These are phyloP conservation scores for Cutaneotrichosporon cavernicola DNA, from an alignment of 1,284 basidiomycete genomes.

Conservation along the genomic window DNA sequence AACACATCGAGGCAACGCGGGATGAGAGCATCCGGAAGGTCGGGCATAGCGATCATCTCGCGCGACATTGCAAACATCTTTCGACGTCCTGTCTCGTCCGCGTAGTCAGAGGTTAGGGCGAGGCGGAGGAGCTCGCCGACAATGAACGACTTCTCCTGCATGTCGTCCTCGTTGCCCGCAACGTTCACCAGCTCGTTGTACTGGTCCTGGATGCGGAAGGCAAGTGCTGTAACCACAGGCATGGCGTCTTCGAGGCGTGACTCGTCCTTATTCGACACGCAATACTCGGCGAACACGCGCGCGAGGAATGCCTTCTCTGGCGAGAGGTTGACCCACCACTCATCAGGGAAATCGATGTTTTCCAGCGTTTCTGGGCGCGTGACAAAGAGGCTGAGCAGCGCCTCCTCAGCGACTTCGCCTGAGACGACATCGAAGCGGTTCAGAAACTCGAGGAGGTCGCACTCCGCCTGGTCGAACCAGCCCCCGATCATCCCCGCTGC, in stretches of 20 bases:
- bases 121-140: slow-evolving; percentile 78
- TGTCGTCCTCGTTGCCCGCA: slow-evolving; percentile 57
- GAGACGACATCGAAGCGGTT: slow-evolving; percentile 63
- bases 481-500: slow-evolving; percentile 71
- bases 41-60: slow-evolving; percentile 81
- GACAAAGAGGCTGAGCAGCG: slow-evolving; percentile 65
- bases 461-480: slow-evolving; percentile 67
- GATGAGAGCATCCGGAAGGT: slow-evolving; percentile 75
- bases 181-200: slow-evolving; percentile 67
- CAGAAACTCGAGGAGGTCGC: slow-evolving; percentile 60
- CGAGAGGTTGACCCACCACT: slow-evolving; percentile 68
- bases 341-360: slow-evolving; percentile 69
- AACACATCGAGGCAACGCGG: slow-evolving; percentile 83
- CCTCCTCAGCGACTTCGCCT: slow-evolving; percentile 65
- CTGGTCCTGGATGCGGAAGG: slow-evolving; percentile 76
- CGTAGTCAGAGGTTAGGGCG: slow-evolving; percentile 82
- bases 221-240: slow-evolving; percentile 85
- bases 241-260: slow-evolving; percentile 70
- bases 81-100: slow-evolving; percentile 88
- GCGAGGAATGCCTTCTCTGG: slow-evolving; percentile 82
- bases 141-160: slow-evolving; percentile 62
- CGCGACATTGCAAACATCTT: slow-evolving; percentile 87
- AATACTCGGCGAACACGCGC: slow-evolving; percentile 81
- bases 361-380: slow-evolving; percentile 64
- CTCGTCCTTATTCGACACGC: slow-evolving; percentile 65